These are phyloP conservation scores for Endothia cerciana DNA, from an alignment of 2,329 filamentous ascomycete genomes.

Conservation along the genomic window DNA sequence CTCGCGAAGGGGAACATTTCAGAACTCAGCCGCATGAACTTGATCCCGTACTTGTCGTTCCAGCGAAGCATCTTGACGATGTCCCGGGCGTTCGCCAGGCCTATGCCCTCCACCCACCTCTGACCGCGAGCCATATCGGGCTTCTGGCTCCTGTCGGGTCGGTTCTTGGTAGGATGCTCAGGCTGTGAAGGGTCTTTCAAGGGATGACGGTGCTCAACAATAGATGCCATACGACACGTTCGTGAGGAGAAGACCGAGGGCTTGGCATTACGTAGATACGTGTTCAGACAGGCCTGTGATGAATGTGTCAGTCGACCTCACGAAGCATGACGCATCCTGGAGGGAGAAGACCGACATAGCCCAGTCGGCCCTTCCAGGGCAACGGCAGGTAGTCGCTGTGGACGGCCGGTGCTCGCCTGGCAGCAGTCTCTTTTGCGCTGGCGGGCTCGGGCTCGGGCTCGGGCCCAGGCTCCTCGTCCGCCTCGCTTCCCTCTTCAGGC, in stretches of 20 bases:
- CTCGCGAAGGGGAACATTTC: slow-evolving; percentile 98
- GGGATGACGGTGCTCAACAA: slow-evolving; percentile 85
- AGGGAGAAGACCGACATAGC: slow-evolving; percentile 69
- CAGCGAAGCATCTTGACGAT: slow-evolving; percentile 84
- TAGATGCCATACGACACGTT: slow-evolving; percentile 88
- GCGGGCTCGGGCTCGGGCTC: too few relatives aligned
- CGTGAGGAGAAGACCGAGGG: slow-evolving; percentile 88
- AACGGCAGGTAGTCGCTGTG: slow-evolving; percentile 83
- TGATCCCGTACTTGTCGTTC: slow-evolving; percentile 92
- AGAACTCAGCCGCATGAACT: slow-evolving; percentile 87
- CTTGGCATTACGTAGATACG: slow-evolving; percentile 80
- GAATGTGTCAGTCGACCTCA: slow-evolving; percentile 18
- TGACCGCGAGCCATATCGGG: slow-evolving; percentile 69
- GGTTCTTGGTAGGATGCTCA: slow-evolving; percentile 82
- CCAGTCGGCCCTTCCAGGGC: slow-evolving; percentile 87
- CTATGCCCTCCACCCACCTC: slow-evolving; percentile 75
- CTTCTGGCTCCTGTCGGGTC: slow-evolving; percentile 74
- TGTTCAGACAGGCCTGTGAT: slow-evolving; percentile 84
- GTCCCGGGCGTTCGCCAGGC: slow-evolving; percentile 81
- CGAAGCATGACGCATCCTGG: neutral
- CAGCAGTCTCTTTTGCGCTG: slow-evolving; percentile 41
- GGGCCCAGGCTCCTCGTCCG: too few relatives aligned
- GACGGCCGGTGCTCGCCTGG: slow-evolving; percentile 71
- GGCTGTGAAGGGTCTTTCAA: slow-evolving; percentile 75
- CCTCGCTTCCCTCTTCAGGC: slow-evolving; percentile 30